Evolutionary conservation across 495 filamentous ascomycete species (phyloP).

Genomic region (Aspergillus sparsus): DNA sequence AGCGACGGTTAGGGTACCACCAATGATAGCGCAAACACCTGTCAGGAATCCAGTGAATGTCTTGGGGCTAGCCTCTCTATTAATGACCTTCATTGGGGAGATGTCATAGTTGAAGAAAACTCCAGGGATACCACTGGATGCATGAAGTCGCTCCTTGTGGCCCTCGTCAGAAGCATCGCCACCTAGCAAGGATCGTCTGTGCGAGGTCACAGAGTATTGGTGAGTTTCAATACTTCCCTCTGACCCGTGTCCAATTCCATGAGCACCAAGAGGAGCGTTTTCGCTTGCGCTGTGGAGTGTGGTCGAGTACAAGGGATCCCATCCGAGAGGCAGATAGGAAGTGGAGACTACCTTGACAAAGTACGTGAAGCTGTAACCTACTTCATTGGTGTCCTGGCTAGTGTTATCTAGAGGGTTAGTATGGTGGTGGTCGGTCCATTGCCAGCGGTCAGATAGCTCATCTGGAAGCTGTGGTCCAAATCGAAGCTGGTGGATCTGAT

Average conservation of each 20-base stretch:
- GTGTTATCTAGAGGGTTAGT: constrained; percentile 88
- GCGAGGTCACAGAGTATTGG: constrained; percentile 95
- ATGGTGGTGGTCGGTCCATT: constrained; percentile 90
- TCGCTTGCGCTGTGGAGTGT: constrained; percentile 53
- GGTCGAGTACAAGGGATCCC: constrained; percentile 57
- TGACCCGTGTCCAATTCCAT: constrained; percentile 54
- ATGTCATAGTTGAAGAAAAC: constrained; percentile 99
- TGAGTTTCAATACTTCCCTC: constrained; percentile 93
- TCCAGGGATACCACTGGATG: constrained; percentile 87
- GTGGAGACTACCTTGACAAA: constrained; percentile 98
- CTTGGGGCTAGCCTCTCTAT: constrained; percentile 86
- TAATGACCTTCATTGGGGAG: constrained; percentile 99
- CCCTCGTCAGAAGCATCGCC: constrained; percentile 81
- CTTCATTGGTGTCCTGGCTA: constrained; percentile 72
- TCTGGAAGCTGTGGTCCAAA: constrained; percentile 93
- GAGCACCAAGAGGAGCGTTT: constrained; percentile 60
- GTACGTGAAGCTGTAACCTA: constrained; percentile 96
- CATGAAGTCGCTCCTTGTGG: constrained; percentile 87
- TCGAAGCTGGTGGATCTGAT: constrained; percentile 84
- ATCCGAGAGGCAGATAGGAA: constrained; percentile 87
- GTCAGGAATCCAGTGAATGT: constrained; percentile 87
- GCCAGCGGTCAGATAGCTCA: constrained; percentile 62
- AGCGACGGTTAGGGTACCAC: constrained; percentile 93
- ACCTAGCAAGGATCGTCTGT: constrained; percentile 81
- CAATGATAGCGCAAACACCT: constrained; percentile 90